Conservation (phyloP, 192 early-diverging fungal genomes). For the Coemansia sp. region DNA sequence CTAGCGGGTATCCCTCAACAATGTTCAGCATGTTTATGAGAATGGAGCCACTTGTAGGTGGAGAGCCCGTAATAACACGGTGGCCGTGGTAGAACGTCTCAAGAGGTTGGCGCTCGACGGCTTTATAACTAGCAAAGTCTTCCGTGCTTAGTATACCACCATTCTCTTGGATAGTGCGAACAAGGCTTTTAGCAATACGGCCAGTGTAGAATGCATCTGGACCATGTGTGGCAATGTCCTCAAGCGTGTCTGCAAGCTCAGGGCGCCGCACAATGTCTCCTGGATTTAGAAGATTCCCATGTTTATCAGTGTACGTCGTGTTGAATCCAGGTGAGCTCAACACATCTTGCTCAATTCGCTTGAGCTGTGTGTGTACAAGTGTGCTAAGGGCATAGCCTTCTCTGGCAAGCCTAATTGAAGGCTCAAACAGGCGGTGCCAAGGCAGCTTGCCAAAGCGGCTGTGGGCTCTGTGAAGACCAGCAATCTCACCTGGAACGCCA, state of each 20-base stretch:
- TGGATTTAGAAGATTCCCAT: constrained; percentile 62
- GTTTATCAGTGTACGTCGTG: constrained; percentile 60
- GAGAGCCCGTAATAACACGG: constrained; percentile 64
- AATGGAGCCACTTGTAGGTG: constrained; percentile 83
- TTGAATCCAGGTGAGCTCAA: constrained; percentile 44
- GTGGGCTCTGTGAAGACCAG: constrained; percentile 81
- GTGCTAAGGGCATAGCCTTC: constrained; percentile 67
- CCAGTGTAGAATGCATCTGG: constrained; percentile 61
- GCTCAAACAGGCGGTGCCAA: constrained; percentile 77
- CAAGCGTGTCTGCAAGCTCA: constrained; percentile 60
- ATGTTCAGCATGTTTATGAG: constrained; percentile 83
- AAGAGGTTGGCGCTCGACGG: constrained; percentile 58
- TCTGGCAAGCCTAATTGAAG: constrained; percentile 69
- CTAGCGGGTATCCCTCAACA: constrained; percentile 77
- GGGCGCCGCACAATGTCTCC: constrained; percentile 67
- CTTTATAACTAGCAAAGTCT: constrained; percentile 69
- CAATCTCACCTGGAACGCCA: constrained; percentile 86
- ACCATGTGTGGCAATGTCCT: constrained; percentile 60
- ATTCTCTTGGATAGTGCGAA: constrained; percentile 57
- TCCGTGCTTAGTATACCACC: constrained; percentile 77
- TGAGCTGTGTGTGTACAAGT: constrained; percentile 49
- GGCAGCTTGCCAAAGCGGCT: constrained; percentile 75
- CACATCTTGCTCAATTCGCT: constrained; percentile 17
- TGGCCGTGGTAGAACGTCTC: constrained; percentile 76
- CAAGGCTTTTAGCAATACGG: constrained; percentile 64